Evolutionary conservation across 2,329 filamentous ascomycete genomes (phyloP), one percentile per base, ranked within the genome.

Genomic region (Stemphylium vesicarium): DNA sequence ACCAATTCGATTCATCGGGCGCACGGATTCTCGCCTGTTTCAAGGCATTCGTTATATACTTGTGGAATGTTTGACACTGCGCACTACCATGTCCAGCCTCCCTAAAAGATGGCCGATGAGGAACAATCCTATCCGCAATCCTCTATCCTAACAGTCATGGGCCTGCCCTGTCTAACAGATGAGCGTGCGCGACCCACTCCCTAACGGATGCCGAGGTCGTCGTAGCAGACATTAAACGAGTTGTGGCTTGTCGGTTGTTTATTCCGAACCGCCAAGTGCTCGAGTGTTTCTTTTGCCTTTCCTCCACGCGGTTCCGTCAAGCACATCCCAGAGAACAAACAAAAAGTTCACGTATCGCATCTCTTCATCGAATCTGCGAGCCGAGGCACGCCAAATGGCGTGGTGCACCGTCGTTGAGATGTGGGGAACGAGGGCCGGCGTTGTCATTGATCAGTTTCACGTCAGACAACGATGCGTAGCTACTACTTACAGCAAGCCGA

Each of bases 271-370:
- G 45, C 36, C 33, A 39, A 39, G 35, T n/a, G 16, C n/a, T 42
- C 37, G 3, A 41, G 48, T 33, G n/a, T 39, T 41, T 50, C 37
- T 31, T 50, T 50, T 41, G 29, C 42, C 31, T 45, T 15, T 45
- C 42, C 22, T 24, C 39, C 29, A 7, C 29, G 2, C 16, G 7
- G n/a, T 8, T 9, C 11, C 13, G 16, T 12, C 42, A 45, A 36
- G 29, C 29, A 35, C 31, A 45, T 45, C 42, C 42, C 15, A 16
- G 29, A 6, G 3, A 15, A 45, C 0, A 1, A 10, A 2, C 42
- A 45, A 22, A 24, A 45, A 13, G 2, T 24, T 45, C 42, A 45
- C 29, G 42, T 45, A 45, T 45, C 42, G 42, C 42, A 45, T 45
- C 42, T 35, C 42, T 45, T 45, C 16, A 11, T 35, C 42, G 42